Conservation (phyloP, 2,329 filamentous ascomycete genomes). For the Hymenoscyphus albidus region DNA sequence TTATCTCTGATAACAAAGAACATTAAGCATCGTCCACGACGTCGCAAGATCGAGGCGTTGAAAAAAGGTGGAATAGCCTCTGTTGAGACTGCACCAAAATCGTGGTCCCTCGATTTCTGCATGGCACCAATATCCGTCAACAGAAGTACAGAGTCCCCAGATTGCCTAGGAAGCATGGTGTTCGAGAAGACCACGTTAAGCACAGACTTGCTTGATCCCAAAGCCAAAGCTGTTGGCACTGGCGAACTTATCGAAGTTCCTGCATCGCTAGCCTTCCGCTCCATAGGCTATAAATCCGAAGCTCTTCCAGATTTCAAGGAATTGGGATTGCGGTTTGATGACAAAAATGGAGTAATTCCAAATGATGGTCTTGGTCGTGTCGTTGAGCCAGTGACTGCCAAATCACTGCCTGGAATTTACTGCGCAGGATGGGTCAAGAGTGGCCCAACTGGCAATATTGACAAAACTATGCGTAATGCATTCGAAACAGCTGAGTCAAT, state of each 20-base stretch:
- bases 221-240: constrained; percentile 46
- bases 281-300: constrained; percentile 89
- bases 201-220: constrained; percentile 50
- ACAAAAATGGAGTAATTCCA: constrained; percentile 67
- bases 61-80: constrained; percentile 63
- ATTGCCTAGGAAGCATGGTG: constrained; percentile 57
- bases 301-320: constrained; percentile 70
- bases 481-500: constrained; percentile 86
- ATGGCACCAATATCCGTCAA: constrained; percentile 70
- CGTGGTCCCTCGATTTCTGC: constrained; percentile 83
- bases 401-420: constrained; percentile 67
- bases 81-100: constrained; percentile 49
- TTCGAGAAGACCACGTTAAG: constrained; percentile 62
- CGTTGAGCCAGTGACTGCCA: constrained; percentile 33
- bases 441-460: constrained; percentile 92
- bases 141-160: constrained; percentile 40
- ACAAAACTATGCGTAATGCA: constrained; percentile 91
- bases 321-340: constrained; percentile 75
- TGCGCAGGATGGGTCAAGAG: constrained; percentile 96
- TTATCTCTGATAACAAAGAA: constrained; percentile 62
- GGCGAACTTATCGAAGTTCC: constrained; percentile 51
- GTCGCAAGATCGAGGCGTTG: constrained; percentile 76
- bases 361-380: constrained; percentile 78
- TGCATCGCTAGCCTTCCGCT: constrained; percentile 76
- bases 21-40: constrained; percentile 67